Conservation (phyloP, 164 flowering plant species). For the Kingdonia uniflora region DNA sequence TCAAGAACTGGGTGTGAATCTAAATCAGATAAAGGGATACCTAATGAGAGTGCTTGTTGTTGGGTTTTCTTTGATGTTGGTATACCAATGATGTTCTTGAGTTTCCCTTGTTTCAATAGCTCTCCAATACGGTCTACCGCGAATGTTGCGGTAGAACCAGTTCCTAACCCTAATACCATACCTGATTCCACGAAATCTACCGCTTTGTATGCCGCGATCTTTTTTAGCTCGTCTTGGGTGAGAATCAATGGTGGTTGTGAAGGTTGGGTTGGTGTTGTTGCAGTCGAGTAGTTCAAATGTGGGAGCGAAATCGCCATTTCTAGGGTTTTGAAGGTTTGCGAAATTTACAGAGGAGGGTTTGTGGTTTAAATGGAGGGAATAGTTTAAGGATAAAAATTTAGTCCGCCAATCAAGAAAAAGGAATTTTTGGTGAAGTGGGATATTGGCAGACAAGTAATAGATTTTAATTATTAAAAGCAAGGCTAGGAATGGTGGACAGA, state of each 20-base stretch:
- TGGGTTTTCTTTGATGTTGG: slow-evolving; percentile 48
- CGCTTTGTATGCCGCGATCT: slow-evolving; percentile 56
- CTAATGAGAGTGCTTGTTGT: slow-evolving; percentile 37
- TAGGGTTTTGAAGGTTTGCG: too few relatives aligned
- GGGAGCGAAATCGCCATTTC: too few relatives aligned
- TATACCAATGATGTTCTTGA: slow-evolving; percentile 41
- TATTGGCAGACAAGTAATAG: too few relatives aligned
- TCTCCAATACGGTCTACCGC: slow-evolving; percentile 61
- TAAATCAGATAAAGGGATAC: slow-evolving; percentile 38
- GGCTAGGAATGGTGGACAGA: too few relatives aligned
- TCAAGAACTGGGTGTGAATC: slow-evolving; percentile 38
- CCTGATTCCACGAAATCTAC: slow-evolving; percentile 17
- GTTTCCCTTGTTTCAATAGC: slow-evolving; percentile 38
- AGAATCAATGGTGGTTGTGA: slow-evolving; percentile 20
- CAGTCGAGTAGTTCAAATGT: too few relatives aligned
- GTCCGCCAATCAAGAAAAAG: too few relatives aligned
- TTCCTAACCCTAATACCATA: slow-evolving; percentile 85
- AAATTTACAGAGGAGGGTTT: too few relatives aligned
- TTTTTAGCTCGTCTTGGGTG: slow-evolving; percentile 70
- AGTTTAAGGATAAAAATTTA: too few relatives aligned
- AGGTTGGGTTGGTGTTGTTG: too few relatives aligned
- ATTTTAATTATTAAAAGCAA: too few relatives aligned
- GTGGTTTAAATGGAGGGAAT: too few relatives aligned
- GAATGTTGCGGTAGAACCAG: slow-evolving; percentile 89
- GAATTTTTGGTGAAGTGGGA: too few relatives aligned